These are phyloP conservation scores for Metschnikowia arizonensis DNA, from an alignment of 805 yeast species.

Conservation along the genomic window DNA sequence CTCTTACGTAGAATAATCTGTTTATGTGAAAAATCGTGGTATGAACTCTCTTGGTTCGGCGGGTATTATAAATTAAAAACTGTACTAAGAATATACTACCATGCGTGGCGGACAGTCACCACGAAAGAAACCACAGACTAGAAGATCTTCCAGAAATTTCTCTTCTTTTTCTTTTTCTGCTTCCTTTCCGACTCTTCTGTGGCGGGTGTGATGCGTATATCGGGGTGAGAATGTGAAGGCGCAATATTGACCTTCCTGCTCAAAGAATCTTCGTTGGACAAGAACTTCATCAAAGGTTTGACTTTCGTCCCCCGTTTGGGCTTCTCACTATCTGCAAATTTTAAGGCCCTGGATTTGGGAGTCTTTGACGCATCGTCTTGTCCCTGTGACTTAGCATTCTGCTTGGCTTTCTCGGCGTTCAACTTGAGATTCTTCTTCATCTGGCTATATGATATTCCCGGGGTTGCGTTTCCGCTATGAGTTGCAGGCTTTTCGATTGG, in stretches of 20 bases:
- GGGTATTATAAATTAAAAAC: neutral
- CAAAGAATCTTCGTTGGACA: slow-evolving; percentile 34
- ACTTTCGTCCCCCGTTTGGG: slow-evolving; percentile 14
- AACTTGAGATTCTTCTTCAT: slow-evolving; percentile 26
- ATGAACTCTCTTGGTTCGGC: neutral
- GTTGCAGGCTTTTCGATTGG: slow-evolving; percentile 24
- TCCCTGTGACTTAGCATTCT: slow-evolving; percentile 5
- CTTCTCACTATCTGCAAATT: slow-evolving; percentile 21
- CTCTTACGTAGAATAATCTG: neutral
- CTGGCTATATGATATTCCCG: slow-evolving; percentile 31
- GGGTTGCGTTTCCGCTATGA: slow-evolving; percentile 7
- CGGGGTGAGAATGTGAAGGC: slow-evolving; percentile 40
- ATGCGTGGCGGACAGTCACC: neutral
- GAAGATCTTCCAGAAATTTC: slow-evolving; percentile 34
- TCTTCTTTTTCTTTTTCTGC: slow-evolving; percentile 29
- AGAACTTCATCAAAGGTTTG: slow-evolving; percentile 28
- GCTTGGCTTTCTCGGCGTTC: slow-evolving; percentile 17
- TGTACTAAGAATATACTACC: neutral
- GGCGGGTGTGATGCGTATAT: slow-evolving; percentile 18
- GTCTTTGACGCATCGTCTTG: slow-evolving; percentile 5
- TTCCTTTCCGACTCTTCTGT: slow-evolving; percentile 13
- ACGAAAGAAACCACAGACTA: neutral
- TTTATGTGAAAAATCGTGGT: neutral
- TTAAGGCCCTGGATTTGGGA: slow-evolving; percentile 29
- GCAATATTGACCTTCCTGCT: slow-evolving; percentile 24